Evolutionary conservation across 1,284 basidiomycete genomes (phyloP), one percentile per base, ranked within the genome.

Genomic region (Boletus sp.): DNA sequence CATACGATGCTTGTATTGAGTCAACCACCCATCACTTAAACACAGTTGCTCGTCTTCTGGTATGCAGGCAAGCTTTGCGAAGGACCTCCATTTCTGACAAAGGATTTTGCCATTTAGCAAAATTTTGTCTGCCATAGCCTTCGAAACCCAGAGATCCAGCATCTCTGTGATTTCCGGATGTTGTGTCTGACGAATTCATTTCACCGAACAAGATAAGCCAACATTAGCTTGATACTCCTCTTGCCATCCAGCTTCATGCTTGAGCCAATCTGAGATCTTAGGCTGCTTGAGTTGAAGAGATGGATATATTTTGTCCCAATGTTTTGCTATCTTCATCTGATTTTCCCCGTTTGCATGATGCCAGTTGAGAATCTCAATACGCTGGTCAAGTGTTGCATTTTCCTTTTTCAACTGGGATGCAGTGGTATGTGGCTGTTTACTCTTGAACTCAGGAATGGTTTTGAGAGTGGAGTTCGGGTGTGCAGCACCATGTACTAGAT

Each of bases 91-190:
- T 40, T 68, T 66, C 19, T 63, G 53, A 1, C 7, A 1, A 1
- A 68, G 30, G 21, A 67, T 37, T 0, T 66, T 17, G 0, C 61
- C 50, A 6, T 35, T 64, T 0, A 66, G 30, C 2, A 64, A 6
- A 0, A 67, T 0, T 0, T 19, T 10, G 3, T 65, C 49, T 0
- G n/a, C 52, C 60, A 67, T 65, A 2, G 37, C 66, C 21, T 68
- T 65, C 0, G 27, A 53, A 1, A 68, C 44, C 59, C 66, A 68
- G 0, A 68, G 47, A 4, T 68, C 61, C 3, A 66, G 3, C 67
- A 68, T 67, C 2, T 67, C 54, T 0, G n/a, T 65, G 0, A 67
- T 49, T 1, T 68, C 43, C 0, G 57, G 56, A 51, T 68, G 61
- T 2, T 47, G 25, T 0, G 52, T 68, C 16, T 68, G 57, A 44